Base-by-base conservation (phyloP, 345 rosid species). In the Eucalyptus sideroxylon region DNA sequence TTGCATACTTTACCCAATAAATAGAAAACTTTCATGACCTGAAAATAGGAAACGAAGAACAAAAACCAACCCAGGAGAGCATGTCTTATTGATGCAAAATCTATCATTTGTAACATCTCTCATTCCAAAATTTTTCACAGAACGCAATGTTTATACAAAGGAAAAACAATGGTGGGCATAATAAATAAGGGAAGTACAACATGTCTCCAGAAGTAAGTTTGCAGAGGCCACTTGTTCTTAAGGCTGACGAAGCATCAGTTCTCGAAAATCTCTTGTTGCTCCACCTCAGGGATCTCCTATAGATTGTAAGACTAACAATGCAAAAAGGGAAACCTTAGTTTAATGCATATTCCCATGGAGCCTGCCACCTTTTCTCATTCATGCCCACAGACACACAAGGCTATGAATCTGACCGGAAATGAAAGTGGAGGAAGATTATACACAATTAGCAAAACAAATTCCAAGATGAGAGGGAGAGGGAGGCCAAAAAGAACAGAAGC, bases 81-180 rank as follows among this genome's bases (percentile, higher is more conserved):
- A 26, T 19, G 17, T 9, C 19, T 51, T 31, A 86, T 88, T 86
- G 47, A 44, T 55, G 88, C 88, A 86, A 65, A 93, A 45, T 47
- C 50, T 81, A 69, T 90, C 88, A 91, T 44, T 51, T 53, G 67
- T 51, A 59, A 59, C 62, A 50, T 50, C 50, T 69, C 50, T 88
- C 51, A 87, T 47, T 67, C 91, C 96, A 95, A 95, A 95, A 95
- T 31, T 92, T 90, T 93, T 90, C 93, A 94, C 90, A 90, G 88
- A 87, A 88, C 80, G 90, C 83, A 60, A 90, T 40, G 93, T 91
- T 95, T 93, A 91, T 93, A 94, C 94, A 95, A 87, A 86, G 62
- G 67, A 65, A 44, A 90, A 91, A 90, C 81, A 88, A 77, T 87
- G 77, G 50, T 34, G n/a, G 72, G 51, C 42, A 23, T 13, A 49